These are phyloP conservation scores for Thalassiosira sp. DNA, from an alignment of 352 stramenopile species.

Conservation along the genomic window DNA sequence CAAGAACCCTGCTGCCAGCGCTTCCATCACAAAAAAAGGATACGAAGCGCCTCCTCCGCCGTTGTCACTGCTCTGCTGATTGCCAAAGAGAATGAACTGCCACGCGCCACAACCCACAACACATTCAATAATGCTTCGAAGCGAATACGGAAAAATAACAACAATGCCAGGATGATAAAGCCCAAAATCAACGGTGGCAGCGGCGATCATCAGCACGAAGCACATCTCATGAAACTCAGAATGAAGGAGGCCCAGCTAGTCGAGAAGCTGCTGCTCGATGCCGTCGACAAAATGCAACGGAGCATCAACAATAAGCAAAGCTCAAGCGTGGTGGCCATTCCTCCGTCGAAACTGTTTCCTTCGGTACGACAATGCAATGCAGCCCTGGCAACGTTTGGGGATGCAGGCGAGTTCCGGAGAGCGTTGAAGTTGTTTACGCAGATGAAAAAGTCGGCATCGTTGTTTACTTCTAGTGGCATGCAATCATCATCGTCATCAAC, in stretches of 20 bases:
- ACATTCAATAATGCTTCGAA: background rate
- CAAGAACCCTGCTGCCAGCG: no score
- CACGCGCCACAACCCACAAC: no score
- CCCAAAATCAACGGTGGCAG: background rate
- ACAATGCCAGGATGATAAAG: background rate
- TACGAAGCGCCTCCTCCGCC: background rate
- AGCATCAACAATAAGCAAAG: background rate
- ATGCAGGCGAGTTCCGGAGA: constrained; percentile 66
- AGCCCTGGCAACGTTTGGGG: constrained; percentile 76
- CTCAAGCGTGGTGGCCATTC: no score
- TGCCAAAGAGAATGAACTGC: background rate
- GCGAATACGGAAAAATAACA: background rate
- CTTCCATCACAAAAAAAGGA: background rate
- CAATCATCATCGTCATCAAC: background rate
- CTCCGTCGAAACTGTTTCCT: constrained; percentile 48
- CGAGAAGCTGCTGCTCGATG: background rate
- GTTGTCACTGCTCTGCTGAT: background rate
- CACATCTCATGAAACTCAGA: background rate
- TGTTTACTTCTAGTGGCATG: constrained; percentile 25
- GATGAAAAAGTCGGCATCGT: constrained; percentile 69
- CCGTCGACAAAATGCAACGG: background rate
- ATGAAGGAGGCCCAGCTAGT: background rate
- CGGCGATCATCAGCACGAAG: background rate
- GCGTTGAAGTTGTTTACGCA: constrained; percentile 74
- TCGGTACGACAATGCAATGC: constrained; percentile 74